Evolutionary conservation across 352 stramenopile genomes (phyloP).

Genomic region (Albugo candida): DNA sequence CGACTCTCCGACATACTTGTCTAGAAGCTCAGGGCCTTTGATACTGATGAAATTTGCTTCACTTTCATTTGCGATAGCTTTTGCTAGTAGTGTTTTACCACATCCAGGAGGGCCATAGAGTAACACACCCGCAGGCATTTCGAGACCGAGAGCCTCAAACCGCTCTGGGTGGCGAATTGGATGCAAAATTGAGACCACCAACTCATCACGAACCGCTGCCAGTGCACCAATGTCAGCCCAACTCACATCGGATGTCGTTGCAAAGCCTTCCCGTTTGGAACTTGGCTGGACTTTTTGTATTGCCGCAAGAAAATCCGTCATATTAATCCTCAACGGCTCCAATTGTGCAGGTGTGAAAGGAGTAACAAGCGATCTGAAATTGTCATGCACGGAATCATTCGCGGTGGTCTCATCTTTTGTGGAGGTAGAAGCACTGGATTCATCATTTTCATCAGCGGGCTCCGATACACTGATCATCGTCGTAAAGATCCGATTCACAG

Average conservation of each 20-base stretch:
- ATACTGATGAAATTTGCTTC: slow-evolving; percentile 98
- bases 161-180: slow-evolving; percentile 91
- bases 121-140: slow-evolving; percentile 92
- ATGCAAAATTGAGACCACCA: slow-evolving; percentile 92
- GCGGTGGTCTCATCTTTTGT: slow-evolving; percentile 11
- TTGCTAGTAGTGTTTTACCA: slow-evolving; percentile 97
- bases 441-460: slow-evolving; percentile 1
- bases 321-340: slow-evolving; percentile 85
- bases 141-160: slow-evolving; percentile 90
- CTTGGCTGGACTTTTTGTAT: slow-evolving; percentile 95
- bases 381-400: slow-evolving; percentile 12
- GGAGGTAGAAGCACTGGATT: not conserved
- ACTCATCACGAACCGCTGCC: slow-evolving; percentile 84
- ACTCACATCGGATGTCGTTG: slow-evolving; percentile 93
- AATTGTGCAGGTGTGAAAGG: slow-evolving; percentile 84
- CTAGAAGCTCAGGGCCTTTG: slow-evolving; percentile 96
- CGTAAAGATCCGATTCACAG: slow-evolving; percentile 96
- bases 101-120: slow-evolving; percentile 96
- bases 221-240: slow-evolving; percentile 97
- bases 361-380: slow-evolving; percentile 36
- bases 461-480: slow-evolving; percentile 20
- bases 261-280: slow-evolving; percentile 97
- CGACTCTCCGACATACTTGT: slow-evolving; percentile 99
- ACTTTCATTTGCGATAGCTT: slow-evolving; percentile 96
- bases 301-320: slow-evolving; percentile 92